phyloP scores from a whole-genome alignment of 1,284 basidiomycete genomes.

The Anthracocystis setariae region DNA sequence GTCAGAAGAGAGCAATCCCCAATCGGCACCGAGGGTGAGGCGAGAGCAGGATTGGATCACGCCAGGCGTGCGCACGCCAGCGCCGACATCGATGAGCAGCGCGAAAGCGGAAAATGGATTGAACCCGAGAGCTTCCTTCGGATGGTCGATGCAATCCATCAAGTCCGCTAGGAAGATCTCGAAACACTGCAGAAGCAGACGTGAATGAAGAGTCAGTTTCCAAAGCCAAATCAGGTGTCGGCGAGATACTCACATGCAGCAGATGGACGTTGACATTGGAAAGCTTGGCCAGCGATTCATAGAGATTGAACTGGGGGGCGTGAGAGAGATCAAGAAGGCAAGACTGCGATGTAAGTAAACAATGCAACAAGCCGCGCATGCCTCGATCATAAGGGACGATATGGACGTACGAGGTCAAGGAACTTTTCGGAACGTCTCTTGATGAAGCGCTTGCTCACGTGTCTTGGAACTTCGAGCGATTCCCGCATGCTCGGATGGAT shows the following conservation, averaged over 20 bases:
- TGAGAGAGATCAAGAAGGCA: too few species aligned
- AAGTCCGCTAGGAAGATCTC: conserved; percentile 16
- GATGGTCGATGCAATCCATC: conserved; percentile 41
- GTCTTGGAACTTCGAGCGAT: conserved; percentile 3
- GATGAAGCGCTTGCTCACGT: conserved; percentile 10
- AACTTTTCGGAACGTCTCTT: conserved; percentile 10
- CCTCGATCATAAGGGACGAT: too few species aligned
- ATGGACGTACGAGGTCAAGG: conserved; percentile 15
- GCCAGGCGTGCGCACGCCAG: conserved; percentile 8
- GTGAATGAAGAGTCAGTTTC: background rate
- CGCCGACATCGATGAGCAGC: conserved; percentile 22
- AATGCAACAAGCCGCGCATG: too few species aligned
- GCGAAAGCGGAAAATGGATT: conserved; percentile 29
- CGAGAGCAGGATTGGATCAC: conserved; percentile 17
- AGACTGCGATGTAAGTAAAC: too few species aligned
- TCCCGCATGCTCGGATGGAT: conserved; percentile 1
- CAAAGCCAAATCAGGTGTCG: too few species aligned
- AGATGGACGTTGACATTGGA: background rate
- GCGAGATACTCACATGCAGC: background rate
- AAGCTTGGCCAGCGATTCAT: background rate
- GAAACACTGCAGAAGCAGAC: conserved; percentile 8
- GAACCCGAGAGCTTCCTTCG: conserved; percentile 17
- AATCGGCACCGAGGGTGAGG: conserved; percentile 21
- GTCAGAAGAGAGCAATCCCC: background rate
- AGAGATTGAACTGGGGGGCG: background rate